Evolutionary conservation across 2,329 filamentous ascomycete genomes (phyloP).

Genomic region (Penicillium sp.): DNA sequence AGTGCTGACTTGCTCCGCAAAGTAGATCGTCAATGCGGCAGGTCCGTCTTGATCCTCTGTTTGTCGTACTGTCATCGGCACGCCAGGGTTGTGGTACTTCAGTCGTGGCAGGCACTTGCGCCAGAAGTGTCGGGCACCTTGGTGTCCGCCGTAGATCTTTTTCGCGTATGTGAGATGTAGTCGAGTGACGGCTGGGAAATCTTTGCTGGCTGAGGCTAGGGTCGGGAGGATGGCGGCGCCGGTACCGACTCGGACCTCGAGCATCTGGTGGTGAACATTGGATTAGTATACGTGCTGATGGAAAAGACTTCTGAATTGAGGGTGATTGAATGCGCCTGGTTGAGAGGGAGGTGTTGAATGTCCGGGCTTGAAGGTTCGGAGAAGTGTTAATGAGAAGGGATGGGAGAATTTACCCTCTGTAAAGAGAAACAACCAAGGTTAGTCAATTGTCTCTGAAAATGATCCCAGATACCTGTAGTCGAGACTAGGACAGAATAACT

Average conservation of each 20-base stretch:
- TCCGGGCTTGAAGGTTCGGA: constrained; percentile 3
- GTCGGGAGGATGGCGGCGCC: constrained; percentile 73
- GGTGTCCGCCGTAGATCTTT: constrained; percentile 39
- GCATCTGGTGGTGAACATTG: constrained; percentile 50
- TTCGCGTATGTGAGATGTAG: constrained; percentile 43
- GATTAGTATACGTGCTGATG: not conserved
- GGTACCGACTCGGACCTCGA: constrained; percentile 70
- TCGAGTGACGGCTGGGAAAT: constrained; percentile 38
- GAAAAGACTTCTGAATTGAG: not conserved
- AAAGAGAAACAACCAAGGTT: constrained; percentile 19
- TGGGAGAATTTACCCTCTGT: constrained; percentile 27
- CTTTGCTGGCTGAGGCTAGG: constrained; percentile 26
- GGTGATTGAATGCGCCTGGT: not conserved
- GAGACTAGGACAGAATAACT: constrained; percentile 31
- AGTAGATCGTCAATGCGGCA: constrained; percentile 41
- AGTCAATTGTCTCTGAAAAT: not conserved
- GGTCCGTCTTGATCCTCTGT: constrained; percentile 49
- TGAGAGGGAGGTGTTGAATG: not conserved
- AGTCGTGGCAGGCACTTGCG: constrained; percentile 72
- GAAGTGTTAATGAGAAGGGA: not conserved
- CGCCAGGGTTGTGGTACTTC: constrained; percentile 86
- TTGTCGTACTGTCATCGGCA: constrained; percentile 77
- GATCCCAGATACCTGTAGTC: not conserved
- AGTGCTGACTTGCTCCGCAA: constrained; percentile 31
- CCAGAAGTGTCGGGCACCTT: constrained; percentile 75